Percentiles rank a stretch among this genome's conserved stretches.
phyloP scores from a whole-genome alignment of 352 stramenopile species.

The Phytophthora pinifolia region DNA sequence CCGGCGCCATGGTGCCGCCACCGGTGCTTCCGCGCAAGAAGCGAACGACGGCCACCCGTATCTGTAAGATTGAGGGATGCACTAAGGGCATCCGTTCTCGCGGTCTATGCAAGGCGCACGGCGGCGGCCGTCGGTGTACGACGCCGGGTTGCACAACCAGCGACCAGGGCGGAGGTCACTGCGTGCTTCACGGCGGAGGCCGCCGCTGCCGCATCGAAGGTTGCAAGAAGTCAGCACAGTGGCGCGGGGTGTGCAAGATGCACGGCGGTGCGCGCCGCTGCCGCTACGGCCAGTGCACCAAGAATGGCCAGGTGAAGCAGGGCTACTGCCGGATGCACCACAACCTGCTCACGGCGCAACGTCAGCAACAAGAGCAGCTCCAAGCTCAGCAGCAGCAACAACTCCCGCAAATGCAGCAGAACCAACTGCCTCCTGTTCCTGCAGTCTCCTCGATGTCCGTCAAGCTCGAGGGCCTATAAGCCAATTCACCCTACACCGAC shows the following conservation, averaged over 20 bases:
- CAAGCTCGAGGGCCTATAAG: conserved; percentile 34
- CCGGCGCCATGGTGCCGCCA: conserved; percentile 7
- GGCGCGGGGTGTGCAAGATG: conserved; percentile 81
- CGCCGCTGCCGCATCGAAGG: conserved; percentile 71
- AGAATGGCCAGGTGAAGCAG: conserved; percentile 82
- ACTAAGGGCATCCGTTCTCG: conserved; percentile 78
- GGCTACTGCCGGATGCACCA: conserved; percentile 83
- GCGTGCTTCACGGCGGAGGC: conserved; percentile 81
- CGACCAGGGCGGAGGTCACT: conserved; percentile 86
- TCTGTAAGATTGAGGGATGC: conserved; percentile 76
- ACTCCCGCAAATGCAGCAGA: conserved; percentile 12
- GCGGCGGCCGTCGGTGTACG: conserved; percentile 76
- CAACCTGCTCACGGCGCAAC: conserved; percentile 48
- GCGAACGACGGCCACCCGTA: conserved; percentile 51
- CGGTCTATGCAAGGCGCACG: conserved; percentile 83
- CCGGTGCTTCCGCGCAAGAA: conserved; percentile 46
- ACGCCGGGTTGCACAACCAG: conserved; percentile 79
- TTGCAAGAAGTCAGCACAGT: conserved; percentile 84
- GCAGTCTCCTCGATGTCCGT: conserved; percentile 5
- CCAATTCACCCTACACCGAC: not conserved
- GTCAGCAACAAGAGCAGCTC: conserved; percentile 43
- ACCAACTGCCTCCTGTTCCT: conserved; percentile 9
- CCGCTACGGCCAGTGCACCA: conserved; percentile 72
- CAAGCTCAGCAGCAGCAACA: conserved; percentile 29
- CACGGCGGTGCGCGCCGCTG: conserved; percentile 82